Conservation (phyloP, 176 grass and related monocot species). For the Carex kokanica region DNA sequence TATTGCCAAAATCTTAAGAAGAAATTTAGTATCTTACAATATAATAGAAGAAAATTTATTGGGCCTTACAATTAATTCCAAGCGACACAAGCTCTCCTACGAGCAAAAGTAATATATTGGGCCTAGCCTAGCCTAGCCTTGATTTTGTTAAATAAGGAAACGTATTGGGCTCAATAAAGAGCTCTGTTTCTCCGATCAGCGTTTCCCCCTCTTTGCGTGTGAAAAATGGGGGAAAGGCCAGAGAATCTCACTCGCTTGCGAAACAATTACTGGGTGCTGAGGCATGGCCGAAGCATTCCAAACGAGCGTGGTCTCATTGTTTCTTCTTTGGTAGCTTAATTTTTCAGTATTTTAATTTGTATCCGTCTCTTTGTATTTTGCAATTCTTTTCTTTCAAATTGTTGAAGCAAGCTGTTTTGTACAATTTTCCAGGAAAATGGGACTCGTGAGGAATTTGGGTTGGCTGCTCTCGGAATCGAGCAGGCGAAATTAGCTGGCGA, state of each 20-base stretch:
- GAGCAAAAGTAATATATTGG: not conserved
- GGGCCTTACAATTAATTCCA: not conserved
- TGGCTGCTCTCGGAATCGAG: conserved; percentile 56
- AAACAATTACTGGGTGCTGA: conserved; percentile 82
- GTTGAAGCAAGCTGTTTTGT: not conserved
- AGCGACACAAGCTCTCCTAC: too few species aligned
- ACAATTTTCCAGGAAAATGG: conserved; percentile 59
- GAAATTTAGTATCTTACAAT: too few species aligned
- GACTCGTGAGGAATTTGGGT: conserved; percentile 51
- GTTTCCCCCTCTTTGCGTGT: not conserved
- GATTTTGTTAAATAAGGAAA: not conserved
- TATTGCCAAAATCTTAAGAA: too few species aligned
- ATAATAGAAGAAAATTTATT: too few species aligned
- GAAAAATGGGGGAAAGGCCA: not conserved
- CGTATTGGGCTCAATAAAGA: not conserved
- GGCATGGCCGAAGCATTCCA: conserved; percentile 76
- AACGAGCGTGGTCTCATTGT: conserved; percentile 78
- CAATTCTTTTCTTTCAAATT: not conserved
- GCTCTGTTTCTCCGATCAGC: not conserved
- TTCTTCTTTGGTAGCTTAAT: conserved; percentile 54
- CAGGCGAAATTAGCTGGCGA: conserved; percentile 68
- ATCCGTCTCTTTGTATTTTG: not conserved
- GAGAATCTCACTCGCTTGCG: conserved; percentile 15
- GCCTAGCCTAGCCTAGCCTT: not conserved
- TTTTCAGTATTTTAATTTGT: not conserved